Evolutionary conservation across 2,329 filamentous ascomycete genomes (phyloP).

Genomic region (Colletotrichum sp.): DNA sequence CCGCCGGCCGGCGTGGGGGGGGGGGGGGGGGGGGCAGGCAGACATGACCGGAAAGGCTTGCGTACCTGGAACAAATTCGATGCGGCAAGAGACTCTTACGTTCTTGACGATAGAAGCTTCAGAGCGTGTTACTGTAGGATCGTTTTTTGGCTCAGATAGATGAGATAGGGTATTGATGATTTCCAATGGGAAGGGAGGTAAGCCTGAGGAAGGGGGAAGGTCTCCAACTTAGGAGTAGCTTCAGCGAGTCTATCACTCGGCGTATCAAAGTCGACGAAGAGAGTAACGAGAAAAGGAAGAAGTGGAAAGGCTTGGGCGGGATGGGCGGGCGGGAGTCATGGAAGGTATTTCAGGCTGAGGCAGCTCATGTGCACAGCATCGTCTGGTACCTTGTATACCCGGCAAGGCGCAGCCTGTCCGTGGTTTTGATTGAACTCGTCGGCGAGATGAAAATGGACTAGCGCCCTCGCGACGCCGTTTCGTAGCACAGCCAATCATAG

Average conservation of each 20-base stretch:
- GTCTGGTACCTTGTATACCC: not conserved
- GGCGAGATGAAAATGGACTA: slow-evolving; percentile 47
- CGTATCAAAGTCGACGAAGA: not conserved
- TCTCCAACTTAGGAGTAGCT: slow-evolving; percentile 7
- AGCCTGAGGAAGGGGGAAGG: not conserved
- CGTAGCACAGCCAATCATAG: slow-evolving; percentile 31
- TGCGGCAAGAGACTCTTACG: not conserved
- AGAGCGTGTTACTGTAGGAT: not conserved
- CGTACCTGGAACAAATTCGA: not conserved
- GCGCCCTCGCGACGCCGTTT: slow-evolving; percentile 22
- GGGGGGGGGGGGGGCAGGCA: not conserved
- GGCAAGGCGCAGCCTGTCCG: slow-evolving; percentile 22
- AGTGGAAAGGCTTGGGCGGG: not conserved
- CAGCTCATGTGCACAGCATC: not conserved
- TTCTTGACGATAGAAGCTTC: not conserved
- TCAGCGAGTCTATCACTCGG: not conserved
- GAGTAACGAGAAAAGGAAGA: not conserved
- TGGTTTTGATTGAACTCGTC: slow-evolving; percentile 30
- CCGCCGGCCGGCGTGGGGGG: not conserved
- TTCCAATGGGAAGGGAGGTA: not conserved
- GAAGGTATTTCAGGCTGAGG: slow-evolving; percentile 26
- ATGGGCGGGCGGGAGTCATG: slow-evolving; percentile 24
- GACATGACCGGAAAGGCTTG: not conserved
- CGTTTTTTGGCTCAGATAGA: not conserved
- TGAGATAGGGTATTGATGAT: not conserved